phyloP scores from a whole-genome alignment of 169 alveolate species.

The Toxoplasma gondii region DNA sequence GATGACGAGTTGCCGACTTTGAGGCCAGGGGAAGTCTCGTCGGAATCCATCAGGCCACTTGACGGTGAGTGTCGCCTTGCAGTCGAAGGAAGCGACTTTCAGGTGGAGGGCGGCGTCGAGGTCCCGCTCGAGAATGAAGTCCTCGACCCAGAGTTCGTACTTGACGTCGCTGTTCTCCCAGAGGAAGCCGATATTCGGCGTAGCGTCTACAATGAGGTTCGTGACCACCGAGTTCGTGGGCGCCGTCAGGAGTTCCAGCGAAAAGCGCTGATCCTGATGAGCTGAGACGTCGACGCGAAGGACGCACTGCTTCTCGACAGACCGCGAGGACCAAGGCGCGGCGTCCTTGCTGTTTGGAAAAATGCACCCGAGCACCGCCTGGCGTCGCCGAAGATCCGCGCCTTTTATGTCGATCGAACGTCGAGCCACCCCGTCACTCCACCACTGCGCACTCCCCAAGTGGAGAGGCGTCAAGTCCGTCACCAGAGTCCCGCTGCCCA shows the following conservation, averaged over 20 bases:
- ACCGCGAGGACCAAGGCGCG: neutral
- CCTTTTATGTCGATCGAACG: neutral
- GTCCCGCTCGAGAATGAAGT: neutral
- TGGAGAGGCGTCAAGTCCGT: conserved; percentile 26
- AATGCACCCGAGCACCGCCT: conserved; percentile 1
- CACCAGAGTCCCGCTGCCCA: neutral
- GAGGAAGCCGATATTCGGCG: conserved; percentile 33
- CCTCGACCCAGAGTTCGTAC: neutral
- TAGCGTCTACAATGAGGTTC: neutral
- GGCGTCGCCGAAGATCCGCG: conserved; percentile 15
- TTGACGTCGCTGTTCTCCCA: neutral
- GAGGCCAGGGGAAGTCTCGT: neutral
- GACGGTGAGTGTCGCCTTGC: conserved; percentile 13
- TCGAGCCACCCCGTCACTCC: neutral
- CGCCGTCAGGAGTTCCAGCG: neutral
- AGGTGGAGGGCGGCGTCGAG: conserved; percentile 28
- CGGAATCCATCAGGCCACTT: conserved; percentile 41
- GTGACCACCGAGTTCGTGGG: neutral
- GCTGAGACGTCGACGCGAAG: conserved; percentile 40
- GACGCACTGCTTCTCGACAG: neutral
- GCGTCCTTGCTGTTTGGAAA: neutral
- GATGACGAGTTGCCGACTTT: neutral
- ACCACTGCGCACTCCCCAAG: conserved; percentile 34
- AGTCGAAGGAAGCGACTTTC: neutral
- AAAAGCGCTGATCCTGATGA: neutral